A percentile compares a stretch with the other conserved stretches of the same genome.
Evolutionary conservation across 2,329 filamentous ascomycete genomes (phyloP).

Genomic region (Phialocephala sp.): DNA sequence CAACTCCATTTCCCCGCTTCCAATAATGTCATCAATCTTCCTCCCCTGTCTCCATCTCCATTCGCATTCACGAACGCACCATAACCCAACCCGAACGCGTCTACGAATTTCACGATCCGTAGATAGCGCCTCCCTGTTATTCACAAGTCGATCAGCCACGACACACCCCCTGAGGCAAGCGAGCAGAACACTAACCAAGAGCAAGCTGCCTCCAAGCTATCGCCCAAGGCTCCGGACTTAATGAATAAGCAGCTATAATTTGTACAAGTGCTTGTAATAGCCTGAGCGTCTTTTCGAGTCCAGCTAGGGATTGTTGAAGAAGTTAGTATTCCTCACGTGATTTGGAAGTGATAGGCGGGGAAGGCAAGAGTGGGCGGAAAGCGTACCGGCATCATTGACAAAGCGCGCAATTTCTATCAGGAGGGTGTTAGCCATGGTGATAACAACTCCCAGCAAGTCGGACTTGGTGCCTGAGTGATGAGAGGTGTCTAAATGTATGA

Average conservation of each 20-base stretch:
- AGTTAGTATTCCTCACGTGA: not conserved
- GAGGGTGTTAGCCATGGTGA: not conserved
- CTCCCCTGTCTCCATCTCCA: constrained; percentile 7
- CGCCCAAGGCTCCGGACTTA: constrained; percentile 43
- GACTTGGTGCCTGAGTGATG: no score
- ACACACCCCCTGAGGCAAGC: not conserved
- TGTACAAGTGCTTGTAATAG: constrained; percentile 58
- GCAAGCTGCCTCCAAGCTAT: constrained; percentile 49
- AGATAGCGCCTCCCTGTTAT: constrained; percentile 62
- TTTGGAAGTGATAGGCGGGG: no score
- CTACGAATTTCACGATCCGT: constrained; percentile 71
- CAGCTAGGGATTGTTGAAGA: constrained; percentile 42
- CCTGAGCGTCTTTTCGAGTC: constrained; percentile 65
- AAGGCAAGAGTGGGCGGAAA: not conserved
- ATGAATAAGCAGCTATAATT: constrained; percentile 53
- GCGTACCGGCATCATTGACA: not conserved
- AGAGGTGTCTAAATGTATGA: no score
- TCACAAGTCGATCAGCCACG: not conserved
- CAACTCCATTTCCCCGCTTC: constrained; percentile 63
- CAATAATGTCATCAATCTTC: constrained; percentile 43
- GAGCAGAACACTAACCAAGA: constrained; percentile 44
- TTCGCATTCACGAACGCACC: constrained; percentile 43
- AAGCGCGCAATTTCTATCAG: not conserved
- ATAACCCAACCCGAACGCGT: constrained; percentile 60
- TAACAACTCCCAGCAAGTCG: no score